Evolutionary conservation across 2,329 filamentous ascomycete genomes (phyloP).

Genomic region (Diaporthe ampelina): DNA sequence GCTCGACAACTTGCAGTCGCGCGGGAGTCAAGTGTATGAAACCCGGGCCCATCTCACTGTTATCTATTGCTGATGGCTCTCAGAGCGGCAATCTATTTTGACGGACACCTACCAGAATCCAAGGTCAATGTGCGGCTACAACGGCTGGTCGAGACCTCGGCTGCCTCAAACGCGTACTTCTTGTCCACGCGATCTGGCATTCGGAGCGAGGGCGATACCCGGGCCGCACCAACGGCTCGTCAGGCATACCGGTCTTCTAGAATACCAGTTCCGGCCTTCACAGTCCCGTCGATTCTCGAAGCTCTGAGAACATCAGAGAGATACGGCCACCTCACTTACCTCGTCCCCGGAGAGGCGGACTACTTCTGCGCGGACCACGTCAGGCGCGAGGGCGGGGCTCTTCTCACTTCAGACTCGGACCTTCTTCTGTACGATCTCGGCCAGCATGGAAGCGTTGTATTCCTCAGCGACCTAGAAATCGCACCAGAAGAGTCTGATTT

Average conservation of each 20-base stretch:
- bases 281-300: conserved; percentile 84
- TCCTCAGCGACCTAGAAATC: conserved; percentile 74
- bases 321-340: conserved; percentile 60
- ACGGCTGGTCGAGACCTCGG: conserved; percentile 71
- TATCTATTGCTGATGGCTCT: conserved; percentile 39
- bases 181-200: conserved; percentile 48
- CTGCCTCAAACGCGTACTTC: conserved; percentile 66
- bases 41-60: conserved; percentile 1
- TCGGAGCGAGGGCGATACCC: conserved; percentile 44
- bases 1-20: conserved; percentile 43
- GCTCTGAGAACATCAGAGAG: conserved; percentile 64
- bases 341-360: conserved; percentile 90
- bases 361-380: conserved; percentile 79
- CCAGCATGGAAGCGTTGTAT: conserved; percentile 70
- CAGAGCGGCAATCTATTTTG: conserved; percentile 84
- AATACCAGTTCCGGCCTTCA: conserved; percentile 70
- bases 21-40: conserved; percentile 40
- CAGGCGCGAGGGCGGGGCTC: conserved; percentile 63
- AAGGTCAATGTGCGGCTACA: conserved; percentile 75
- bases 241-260: background rate
- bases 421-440: conserved; percentile 82
- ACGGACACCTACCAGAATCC: conserved; percentile 79
- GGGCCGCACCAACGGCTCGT: background rate
- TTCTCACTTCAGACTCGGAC: conserved; percentile 91
- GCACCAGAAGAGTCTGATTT: conserved; percentile 42